Evolutionary conservation across 75 land plant genomes (phyloP), one percentile per base, ranked within the genome.

Genomic region (Chamaecyparis obtusa): DNA sequence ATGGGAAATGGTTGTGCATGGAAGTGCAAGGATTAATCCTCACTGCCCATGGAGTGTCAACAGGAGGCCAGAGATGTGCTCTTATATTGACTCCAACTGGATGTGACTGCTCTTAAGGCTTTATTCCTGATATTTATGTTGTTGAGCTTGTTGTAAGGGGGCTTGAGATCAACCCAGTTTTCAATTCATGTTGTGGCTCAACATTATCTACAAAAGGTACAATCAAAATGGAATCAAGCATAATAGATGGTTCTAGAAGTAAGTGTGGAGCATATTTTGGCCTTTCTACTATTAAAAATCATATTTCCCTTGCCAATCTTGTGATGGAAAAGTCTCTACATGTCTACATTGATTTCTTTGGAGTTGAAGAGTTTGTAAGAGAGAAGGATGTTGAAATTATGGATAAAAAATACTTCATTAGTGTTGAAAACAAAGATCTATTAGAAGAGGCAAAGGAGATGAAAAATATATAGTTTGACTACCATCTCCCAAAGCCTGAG

Each of bases 281-380:
- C 41, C 41, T 97, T 37, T 89, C 98, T 69, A 96, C 94, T 11
- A 97, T 97, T 33, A 94, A 96, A 78, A 96, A 96, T 90, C 98
- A 97, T 13, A 89, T 97, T 41, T 94, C 96, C 76, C 93, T 97
- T 14, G 99, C 99, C 13, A 90, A 98, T 5, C 93, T 96, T 49
- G 98, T 97, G 41, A 97, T 97, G 99, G 99, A 97, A 36, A 95
- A 94, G 84, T 94, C 98, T 37, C 99, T 98, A 32, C 98, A 97
- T 85, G 91, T 94, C 80, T 96, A 97, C 84, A 93, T 97, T 14
- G 97, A 94, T 80, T 97, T 97, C 87, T 90, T 92, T 51, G 99
- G 99, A 32, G 99, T 98, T 67, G 98, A 97, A 85, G 91, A 83
- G 3, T 97, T 97, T 85, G 99, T 98, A 36, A 80, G 91, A 33